Base-by-base conservation (phyloP, 1,284 basidiomycete genomes). In the Fomitopsis schrenkii region DNA sequence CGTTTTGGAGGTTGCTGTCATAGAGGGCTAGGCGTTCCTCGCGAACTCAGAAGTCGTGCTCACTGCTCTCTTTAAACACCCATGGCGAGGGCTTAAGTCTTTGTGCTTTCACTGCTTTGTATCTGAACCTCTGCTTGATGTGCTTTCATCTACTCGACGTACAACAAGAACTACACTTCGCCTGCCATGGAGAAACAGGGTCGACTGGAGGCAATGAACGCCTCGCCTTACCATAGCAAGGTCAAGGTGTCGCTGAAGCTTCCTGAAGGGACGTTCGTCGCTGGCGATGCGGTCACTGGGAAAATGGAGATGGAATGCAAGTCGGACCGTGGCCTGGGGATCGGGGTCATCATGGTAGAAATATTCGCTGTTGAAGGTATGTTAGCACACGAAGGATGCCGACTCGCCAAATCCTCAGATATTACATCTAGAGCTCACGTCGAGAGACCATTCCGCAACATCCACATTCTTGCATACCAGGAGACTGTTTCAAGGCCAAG, bases 261-360 rank as follows among this genome's bases (percentile, higher is more conserved):
- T 12, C 79, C 83, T 2, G 82, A 88, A 65, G 71, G 80, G 1
- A 75, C 81, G 35, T 88, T 83, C 67, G 80, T 90, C 54, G 85
- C 90, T 0, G 90, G 90, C 0, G 75, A 77, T 38, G 75, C 80
- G 64, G 78, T 91, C 28, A 78, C 84, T 5, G 91, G 90, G 12
- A 91, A 87, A 77, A 81, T 93, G 80, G 83, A 90, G 70, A 77
- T 92, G 68, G 90, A 92, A 70, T 88, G 85, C 71, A 83, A 82
- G 66, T 83, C 89, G 3, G 90, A 91, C 74, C 83, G 81, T 67
- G 84, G 86, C 5, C 79, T 92, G 22, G 90, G 88, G 17, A 81
- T 93, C 62, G 83, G 84, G 9, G 73, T 85, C 8, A 89, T 92
- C 68, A 87, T 88, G 83, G 83, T 90, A 40, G 90, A 92, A 70